Conservation (phyloP, 148 eudicot species). For the Hydrangea macrophylla region DNA sequence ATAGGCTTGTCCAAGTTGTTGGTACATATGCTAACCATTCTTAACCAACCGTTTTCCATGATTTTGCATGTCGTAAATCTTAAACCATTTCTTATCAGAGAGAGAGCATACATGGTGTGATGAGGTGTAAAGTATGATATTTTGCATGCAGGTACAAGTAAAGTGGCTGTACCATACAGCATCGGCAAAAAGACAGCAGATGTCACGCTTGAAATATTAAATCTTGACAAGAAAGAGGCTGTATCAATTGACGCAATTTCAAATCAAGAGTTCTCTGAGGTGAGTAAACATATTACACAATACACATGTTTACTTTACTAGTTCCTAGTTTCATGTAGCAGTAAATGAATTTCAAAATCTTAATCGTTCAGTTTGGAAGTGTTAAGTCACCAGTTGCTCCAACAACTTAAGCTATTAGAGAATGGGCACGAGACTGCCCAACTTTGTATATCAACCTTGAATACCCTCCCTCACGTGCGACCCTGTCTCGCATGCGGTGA, state of each 20-base stretch:
- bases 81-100: neutral
- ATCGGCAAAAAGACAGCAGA: constrained; percentile 51
- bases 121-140: constrained; percentile 2
- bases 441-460: too few species aligned
- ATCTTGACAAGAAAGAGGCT: constrained; percentile 79
- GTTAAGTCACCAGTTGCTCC: too few species aligned
- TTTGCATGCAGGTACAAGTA: constrained; percentile 57
- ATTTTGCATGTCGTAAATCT: neutral
- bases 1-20: constrained; percentile 85
- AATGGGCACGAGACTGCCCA: too few species aligned
- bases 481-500: too few species aligned
- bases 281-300: constrained; percentile 27
- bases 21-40: constrained; percentile 41
- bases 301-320: too few species aligned
- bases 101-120: neutral
- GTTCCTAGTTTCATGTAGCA: neutral
- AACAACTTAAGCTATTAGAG: too few species aligned
- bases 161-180: constrained; percentile 60
- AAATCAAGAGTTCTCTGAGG: constrained; percentile 93
- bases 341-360: neutral
- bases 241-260: constrained; percentile 68
- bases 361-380: too few species aligned
- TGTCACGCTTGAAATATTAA: constrained; percentile 75
- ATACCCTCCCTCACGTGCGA: too few species aligned
- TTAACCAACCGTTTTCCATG: neutral